Evolutionary conservation across 2,329 filamentous ascomycete genomes (phyloP).

Genomic region (Cercospora sp.): DNA sequence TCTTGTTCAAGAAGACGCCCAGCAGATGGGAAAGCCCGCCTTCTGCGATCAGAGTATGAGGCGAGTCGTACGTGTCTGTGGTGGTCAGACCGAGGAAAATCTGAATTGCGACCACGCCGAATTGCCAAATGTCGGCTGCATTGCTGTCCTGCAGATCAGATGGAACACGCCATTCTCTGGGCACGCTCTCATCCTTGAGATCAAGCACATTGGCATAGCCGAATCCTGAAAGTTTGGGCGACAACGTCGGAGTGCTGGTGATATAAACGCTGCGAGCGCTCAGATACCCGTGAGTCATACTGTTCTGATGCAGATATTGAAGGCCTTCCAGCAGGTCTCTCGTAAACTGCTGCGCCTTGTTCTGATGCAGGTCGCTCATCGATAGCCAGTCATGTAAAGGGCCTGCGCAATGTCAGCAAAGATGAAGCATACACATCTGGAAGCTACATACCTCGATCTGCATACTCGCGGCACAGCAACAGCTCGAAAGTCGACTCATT

Average conservation of each 20-base stretch:
- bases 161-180: slow-evolving; percentile 29
- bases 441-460: slow-evolving; percentile 23
- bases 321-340: slow-evolving; percentile 86
- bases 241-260: slow-evolving; percentile 25
- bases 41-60: slow-evolving; percentile 69
- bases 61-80: slow-evolving; percentile 75
- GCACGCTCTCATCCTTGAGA: slow-evolving; percentile 38
- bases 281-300: slow-evolving; percentile 65
- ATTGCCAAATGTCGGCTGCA: slow-evolving; percentile 91
- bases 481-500: slow-evolving; percentile 28
- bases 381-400: slow-evolving; percentile 81
- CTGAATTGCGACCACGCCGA: slow-evolving; percentile 87
- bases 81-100: slow-evolving; percentile 88
- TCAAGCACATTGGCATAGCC: slow-evolving; percentile 68
- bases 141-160: slow-evolving; percentile 36
- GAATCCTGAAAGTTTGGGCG: slow-evolving; percentile 72
- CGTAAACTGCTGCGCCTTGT: slow-evolving; percentile 84
- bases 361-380: slow-evolving; percentile 67
- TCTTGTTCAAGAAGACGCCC: slow-evolving; percentile 75
- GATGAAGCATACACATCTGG: neutral
- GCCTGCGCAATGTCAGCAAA: slow-evolving; percentile 47
- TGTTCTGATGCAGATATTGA: slow-evolving; percentile 81
- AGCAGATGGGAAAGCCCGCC: slow-evolving; percentile 72
- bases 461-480: slow-evolving; percentile 34
- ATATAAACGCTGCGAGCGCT: slow-evolving; percentile 29